Base-by-base conservation (phyloP, 495 filamentous ascomycete genomes). In the Xylaria flabelliformis region DNA sequence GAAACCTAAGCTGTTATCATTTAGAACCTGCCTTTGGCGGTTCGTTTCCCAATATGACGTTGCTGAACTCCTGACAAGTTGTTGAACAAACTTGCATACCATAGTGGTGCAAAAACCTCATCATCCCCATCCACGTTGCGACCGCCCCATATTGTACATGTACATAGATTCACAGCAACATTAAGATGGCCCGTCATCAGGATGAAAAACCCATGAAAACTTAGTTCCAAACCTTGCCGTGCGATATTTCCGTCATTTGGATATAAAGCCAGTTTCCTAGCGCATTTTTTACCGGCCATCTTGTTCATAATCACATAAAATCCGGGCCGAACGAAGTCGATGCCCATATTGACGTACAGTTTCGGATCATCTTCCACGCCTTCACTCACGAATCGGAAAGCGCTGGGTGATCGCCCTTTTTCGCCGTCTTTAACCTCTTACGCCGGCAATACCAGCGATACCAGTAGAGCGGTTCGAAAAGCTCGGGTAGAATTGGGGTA, bases 101-200 rank as follows among this genome's bases (percentile, higher is more conserved):
- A 64, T 4, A 26, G 10, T 29, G 39, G 58, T 61, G 15, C 53
- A 32, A 32, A 6, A 39, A 13, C 21, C 21, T 44, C 61, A 42
- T 44, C 61, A 24, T 42, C 39, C 21, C 15, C 61, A 42, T 64
- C 36, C 13, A 24, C 42, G 17, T 44, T 46, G 34, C n/a, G 42
- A 26, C 53, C 55, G 17, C 34, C 24, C 36, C 36, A 50, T 72
- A 72, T 72, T 42, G 42, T 67, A 72, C 63, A 67, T 32, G n/a
- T 66, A 59, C 17, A 8, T 63, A 41, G 15, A 53, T 24, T 53
- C 48, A 36, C 7, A 72, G 69, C 59, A 51, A 55, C 12, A 41
- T 64, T 3, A 7, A 29, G 10, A 64, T 39, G 48, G 13, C 39
- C n/a, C 7, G 12, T 42, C 26, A n/a, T 34, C 17, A 42, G 44